Evolutionary conservation across 192 early-diverging fungal species (phyloP), one percentile per base, ranked within the genome.

Genomic region (Linnemannia hyalina): DNA sequence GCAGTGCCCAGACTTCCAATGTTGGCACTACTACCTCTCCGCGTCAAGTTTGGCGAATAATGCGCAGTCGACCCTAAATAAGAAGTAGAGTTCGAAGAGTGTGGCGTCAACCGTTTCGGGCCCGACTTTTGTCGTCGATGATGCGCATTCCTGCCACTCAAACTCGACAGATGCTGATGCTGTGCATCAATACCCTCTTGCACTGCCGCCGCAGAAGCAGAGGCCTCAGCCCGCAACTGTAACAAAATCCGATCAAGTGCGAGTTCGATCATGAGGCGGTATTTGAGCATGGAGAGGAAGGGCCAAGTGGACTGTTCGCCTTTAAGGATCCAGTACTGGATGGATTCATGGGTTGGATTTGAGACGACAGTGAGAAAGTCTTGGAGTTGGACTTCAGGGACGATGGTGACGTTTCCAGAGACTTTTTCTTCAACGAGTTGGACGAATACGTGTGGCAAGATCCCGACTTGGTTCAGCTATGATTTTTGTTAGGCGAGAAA

Each of bases 221-320:
- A 86, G 3, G 84, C 84, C 32, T 78, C 84, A 1, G 75, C 84
- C 32, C 84, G 16, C 0, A 86, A 70, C 22, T 77, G 79, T 6
- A 86, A 42, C 75, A 86, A 70, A 68, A 86, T 87, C 82, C 87
- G 68, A 70, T 96, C 93, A 20, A 97, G 83, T 36, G 91, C 93
- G 35, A 95, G 75, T 83, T 97, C 96, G 68, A 97, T 91, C 85
- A 90, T 90, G 35, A 92, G 92, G n/a, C 96, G 88, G 65, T 92
- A 90, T 36, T 88, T 89, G 74, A 96, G 94, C 80, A 97, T 84
- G 8, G 92, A 89, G 18, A 97, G 74, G 44, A 92, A 88, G 4
- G 96, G 96, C 96, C 96, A 97, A 1, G 95, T 94, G 5, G 95
- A 92, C 69, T 92, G 90, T 78, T 97, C 94, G n/a, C 96, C 96